These are phyloP conservation scores for Erodium moschatum DNA, from an alignment of 441 rosid species.

Conservation along the genomic window DNA sequence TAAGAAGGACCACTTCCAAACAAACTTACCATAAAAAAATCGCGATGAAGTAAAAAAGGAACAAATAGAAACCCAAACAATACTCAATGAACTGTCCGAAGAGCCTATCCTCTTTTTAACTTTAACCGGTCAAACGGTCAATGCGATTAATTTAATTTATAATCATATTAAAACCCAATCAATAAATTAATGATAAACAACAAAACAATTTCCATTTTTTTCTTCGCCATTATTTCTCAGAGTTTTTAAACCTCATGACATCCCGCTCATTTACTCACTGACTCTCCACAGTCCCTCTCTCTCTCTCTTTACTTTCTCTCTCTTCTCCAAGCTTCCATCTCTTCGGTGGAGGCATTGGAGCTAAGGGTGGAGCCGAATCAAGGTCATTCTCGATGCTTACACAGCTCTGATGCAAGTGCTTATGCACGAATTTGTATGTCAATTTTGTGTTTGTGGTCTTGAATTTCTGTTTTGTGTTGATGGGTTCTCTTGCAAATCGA, in stretches of 20 bases:
- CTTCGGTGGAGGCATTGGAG: neutral
- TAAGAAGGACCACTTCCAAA: neutral
- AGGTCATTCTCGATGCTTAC: conserved; percentile 4
- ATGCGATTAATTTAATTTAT: neutral
- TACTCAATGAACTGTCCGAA: neutral
- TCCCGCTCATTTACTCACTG: conserved; percentile 8
- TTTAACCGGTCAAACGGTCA: neutral
- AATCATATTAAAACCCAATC: neutral
- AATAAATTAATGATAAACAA: neutral
- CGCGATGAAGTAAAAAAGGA: neutral
- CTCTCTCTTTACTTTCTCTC: neutral
- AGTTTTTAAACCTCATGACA: neutral
- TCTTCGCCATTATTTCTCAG: conserved; percentile 5
- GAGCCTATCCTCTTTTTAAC: neutral
- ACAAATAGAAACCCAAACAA: neutral
- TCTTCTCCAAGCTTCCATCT: conserved; percentile 4
- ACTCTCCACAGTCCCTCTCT: conserved; percentile 2
- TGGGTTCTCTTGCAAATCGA: conserved; percentile 16
- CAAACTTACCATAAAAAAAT: neutral
- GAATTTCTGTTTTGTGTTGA: neutral
- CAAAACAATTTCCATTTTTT: neutral
- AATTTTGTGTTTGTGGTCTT: neutral
- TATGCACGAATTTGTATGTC: conserved; percentile 3
- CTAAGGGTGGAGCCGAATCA: neutral
- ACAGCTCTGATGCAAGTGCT: neutral